These are phyloP conservation scores for Mycena vulgaris DNA, from an alignment of 768 basidiomycete genomes.

Conservation along the genomic window DNA sequence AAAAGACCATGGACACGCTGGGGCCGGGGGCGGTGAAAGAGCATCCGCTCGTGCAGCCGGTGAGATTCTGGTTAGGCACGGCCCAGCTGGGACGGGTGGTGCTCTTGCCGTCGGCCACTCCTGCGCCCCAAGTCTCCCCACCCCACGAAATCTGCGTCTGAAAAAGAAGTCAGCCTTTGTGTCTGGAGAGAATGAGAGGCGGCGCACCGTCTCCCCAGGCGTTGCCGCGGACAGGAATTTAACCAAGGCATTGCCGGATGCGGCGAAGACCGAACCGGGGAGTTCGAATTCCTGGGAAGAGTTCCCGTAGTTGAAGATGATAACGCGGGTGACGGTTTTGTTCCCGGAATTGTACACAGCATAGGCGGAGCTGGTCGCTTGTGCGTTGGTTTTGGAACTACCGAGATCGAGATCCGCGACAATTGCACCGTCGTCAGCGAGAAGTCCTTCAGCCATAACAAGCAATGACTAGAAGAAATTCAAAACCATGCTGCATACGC, in stretches of 20 bases:
- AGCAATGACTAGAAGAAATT: conserved; percentile 51
- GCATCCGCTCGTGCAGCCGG: conserved; percentile 62
- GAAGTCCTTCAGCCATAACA: conserved; percentile 61
- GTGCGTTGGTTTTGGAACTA: conserved; percentile 53
- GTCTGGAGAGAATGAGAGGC: too few relatives aligned
- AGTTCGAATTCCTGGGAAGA: conserved; percentile 59
- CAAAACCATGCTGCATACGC: neutral
- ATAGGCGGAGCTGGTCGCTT: conserved; percentile 66
- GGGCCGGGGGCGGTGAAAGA: conserved; percentile 63
- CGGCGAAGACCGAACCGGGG: conserved; percentile 47
- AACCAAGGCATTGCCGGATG: conserved; percentile 46
- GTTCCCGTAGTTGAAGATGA: conserved; percentile 68
- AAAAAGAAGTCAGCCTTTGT: neutral
- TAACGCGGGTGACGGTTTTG: conserved; percentile 58
- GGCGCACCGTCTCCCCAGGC: conserved; percentile 55
- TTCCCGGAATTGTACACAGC: conserved; percentile 70
- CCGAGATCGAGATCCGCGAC: conserved; percentile 64
- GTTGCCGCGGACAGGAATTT: conserved; percentile 66
- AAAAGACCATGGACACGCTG: conserved; percentile 64
- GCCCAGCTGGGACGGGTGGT: conserved; percentile 52
- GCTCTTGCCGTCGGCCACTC: conserved; percentile 55
- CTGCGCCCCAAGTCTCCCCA: conserved; percentile 64
- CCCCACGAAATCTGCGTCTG: conserved; percentile 73
- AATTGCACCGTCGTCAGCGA: conserved; percentile 56
- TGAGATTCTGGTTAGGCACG: conserved; percentile 49